A percentile compares a stretch with the other conserved stretches of the same genome.
phyloP scores from a whole-genome alignment of 2,329 filamentous ascomycete genomes.

The Colletotrichum limetticola region DNA sequence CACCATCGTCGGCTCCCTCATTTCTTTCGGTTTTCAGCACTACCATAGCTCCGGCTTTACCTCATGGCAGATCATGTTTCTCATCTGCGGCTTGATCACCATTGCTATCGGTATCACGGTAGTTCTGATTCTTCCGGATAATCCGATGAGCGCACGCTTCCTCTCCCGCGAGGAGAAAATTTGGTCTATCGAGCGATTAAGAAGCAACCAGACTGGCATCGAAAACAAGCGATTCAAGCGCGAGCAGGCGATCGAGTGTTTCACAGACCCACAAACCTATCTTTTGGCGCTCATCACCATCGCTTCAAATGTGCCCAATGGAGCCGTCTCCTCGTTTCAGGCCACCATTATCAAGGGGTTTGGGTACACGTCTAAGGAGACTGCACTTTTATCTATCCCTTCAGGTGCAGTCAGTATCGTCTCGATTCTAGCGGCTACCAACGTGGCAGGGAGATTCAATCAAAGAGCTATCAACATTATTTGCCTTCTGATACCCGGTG shows the following conservation, averaged over 20 bases:
- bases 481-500: slow-evolving; percentile 31
- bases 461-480: slow-evolving; percentile 61
- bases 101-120: slow-evolving; percentile 66
- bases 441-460: slow-evolving; percentile 62
- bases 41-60: slow-evolving; percentile 48
- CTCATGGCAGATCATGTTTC: slow-evolving; percentile 64
- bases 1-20: slow-evolving; percentile 64
- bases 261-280: slow-evolving; percentile 62
- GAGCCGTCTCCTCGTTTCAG: slow-evolving; percentile 73
- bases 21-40: slow-evolving; percentile 68
- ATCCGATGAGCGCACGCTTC: slow-evolving; percentile 62
- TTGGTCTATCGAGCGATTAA: slow-evolving; percentile 77
- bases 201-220: slow-evolving; percentile 81
- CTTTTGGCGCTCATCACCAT: slow-evolving; percentile 70
- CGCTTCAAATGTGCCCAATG: slow-evolving; percentile 71
- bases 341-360: slow-evolving; percentile 72
- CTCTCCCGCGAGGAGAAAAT: slow-evolving; percentile 73
- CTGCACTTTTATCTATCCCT: slow-evolving; percentile 73
- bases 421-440: slow-evolving; percentile 68
- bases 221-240: slow-evolving; percentile 76
- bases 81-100: slow-evolving; percentile 71
- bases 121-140: slow-evolving; percentile 67
- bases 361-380: slow-evolving; percentile 67
- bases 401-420: slow-evolving; percentile 71
- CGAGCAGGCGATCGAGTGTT: slow-evolving; percentile 68